Evolutionary conservation across 2,329 filamentous ascomycete species (phyloP).

Genomic region (Ophiostoma quercus): DNA sequence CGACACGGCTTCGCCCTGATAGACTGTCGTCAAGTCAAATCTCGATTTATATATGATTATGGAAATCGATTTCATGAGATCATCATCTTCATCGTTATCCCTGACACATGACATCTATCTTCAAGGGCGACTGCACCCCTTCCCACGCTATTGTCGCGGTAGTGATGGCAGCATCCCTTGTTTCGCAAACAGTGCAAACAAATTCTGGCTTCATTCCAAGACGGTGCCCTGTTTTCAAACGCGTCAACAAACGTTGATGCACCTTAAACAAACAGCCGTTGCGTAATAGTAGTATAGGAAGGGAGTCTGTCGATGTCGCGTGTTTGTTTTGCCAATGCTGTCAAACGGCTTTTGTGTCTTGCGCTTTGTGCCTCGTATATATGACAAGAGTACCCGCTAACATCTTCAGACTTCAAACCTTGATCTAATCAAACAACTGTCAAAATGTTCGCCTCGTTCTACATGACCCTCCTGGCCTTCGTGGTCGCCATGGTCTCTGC

Average conservation of each 20-base stretch:
- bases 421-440: slow-evolving; percentile 2
- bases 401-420: neutral
- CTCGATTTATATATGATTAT: neutral
- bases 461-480: slow-evolving; percentile 32
- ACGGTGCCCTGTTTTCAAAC: neutral
- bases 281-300: neutral
- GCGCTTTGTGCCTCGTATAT: neutral
- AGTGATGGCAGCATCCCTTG: slow-evolving; percentile 4
- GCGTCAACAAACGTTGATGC: neutral
- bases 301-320: neutral
- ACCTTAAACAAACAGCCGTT: neutral
- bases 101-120: neutral
- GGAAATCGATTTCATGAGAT: neutral
- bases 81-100: neutral
- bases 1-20: neutral
- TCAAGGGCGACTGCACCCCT: neutral
- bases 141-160: slow-evolving; percentile 6
- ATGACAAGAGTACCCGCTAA: neutral
- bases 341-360: neutral
- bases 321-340: slow-evolving; percentile 9
- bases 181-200: neutral
- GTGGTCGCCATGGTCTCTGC: slow-evolving; percentile 38
- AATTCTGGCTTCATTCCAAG: neutral
- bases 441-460: slow-evolving; percentile 25
- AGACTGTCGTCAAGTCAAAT: neutral